Conservation (phyloP, 768 basidiomycete genomes). For the Phanerochaete carnosa region DNA sequence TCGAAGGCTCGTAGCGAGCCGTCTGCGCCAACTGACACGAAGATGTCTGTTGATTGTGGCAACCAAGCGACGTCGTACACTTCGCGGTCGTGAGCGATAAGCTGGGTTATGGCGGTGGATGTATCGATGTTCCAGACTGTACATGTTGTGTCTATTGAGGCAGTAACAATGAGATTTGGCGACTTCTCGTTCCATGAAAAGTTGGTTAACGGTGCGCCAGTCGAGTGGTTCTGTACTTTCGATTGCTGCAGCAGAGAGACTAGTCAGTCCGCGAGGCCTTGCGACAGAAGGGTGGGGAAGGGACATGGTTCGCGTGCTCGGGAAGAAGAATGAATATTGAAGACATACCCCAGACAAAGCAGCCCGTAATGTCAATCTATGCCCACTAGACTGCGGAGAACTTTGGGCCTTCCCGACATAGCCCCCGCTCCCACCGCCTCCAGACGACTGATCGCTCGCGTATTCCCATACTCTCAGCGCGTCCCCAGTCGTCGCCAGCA, state of each 20-base stretch:
- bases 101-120: conserved; percentile 89
- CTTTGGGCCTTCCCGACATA: conserved; percentile 65
- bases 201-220: conserved; percentile 89
- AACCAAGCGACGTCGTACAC: conserved; percentile 99
- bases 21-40: conserved; percentile 97
- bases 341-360: conserved; percentile 75
- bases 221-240: conserved; percentile 82
- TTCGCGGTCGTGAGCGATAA: conserved; percentile 95
- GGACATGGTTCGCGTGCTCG: no score
- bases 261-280: not conserved
- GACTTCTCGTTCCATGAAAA: conserved; percentile 98
- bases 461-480: conserved; percentile 93
- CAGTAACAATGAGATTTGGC: conserved; percentile 90
- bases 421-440: conserved; percentile 41
- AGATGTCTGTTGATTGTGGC: conserved; percentile 92
- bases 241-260: conserved; percentile 62
- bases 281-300: not conserved
- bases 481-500: conserved; percentile 93
- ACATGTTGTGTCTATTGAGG: conserved; percentile 97
- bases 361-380: conserved; percentile 69
- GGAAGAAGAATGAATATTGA: not conserved
- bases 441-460: conserved; percentile 52
- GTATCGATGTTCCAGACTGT: conserved; percentile 99
- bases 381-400: conserved; percentile 35
- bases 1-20: conserved; percentile 96